Evolutionary conservation across 208 protist genomes (phyloP), one percentile per base, ranked within the genome.

Genomic region (Trypanosomatidae sp.): DNA sequence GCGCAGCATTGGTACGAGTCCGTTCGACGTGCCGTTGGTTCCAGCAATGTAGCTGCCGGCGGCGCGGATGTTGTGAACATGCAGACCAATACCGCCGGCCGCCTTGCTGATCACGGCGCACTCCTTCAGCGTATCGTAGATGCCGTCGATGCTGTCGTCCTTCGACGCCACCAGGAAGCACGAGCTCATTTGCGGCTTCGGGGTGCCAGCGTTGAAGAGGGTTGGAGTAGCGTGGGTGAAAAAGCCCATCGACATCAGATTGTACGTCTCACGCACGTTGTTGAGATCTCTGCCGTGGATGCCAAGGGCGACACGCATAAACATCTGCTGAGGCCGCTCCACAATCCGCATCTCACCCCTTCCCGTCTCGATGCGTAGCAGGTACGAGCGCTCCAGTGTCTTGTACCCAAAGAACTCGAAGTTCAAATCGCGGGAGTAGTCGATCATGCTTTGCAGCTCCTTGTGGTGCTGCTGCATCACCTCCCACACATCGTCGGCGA

Each of bases 351-450:
- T 89, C 62, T 89, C 69, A 0, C 80, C 85, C 13, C 71, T 69
- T 30, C 72, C 86, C 33, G 76, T 87, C 72, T 99, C 90, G 33
- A 98, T 80, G 62, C 94, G 93, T n/a, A 99, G 88, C 10, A 99
- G 88, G 85, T 99, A 99, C 7, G 97, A 99, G 52, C 97, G 87
- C 87, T 99, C 98, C n/a, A 99, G 92, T 28, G 99, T 99, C 85
- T 99, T 99, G 84, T 98, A 99, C n/a, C 98, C 99, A 76, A 99
- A 99, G 85, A 98, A 99, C 71, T 99, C 97, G 84, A 98, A 99
- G 52, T 93, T 89, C 71, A 98, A 94, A 81, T 99, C 98, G 49
- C 98, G 86, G 41, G 90, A 81, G 86, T 99, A 98, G 71, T 99
- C 84, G 25, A 99, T 97, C 1, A 93, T 89, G 5, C 50, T 55